Evolutionary conservation across 1,284 basidiomycete genomes (phyloP).

Genomic region (Apiotrichum montevideense): DNA sequence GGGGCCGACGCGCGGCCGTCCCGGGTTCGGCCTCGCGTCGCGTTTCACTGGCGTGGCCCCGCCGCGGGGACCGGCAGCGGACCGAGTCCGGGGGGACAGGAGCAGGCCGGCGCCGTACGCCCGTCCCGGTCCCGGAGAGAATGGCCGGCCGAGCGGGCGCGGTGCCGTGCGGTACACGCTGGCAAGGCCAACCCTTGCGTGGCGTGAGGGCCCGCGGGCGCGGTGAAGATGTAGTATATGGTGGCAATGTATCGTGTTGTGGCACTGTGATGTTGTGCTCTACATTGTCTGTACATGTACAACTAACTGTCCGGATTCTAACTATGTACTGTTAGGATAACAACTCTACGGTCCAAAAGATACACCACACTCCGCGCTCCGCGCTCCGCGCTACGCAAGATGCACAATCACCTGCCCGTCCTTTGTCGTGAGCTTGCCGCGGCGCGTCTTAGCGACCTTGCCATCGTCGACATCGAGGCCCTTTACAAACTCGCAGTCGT

Average conservation of each 20-base stretch:
- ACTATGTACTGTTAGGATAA: no score
- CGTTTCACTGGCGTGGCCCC: background rate
- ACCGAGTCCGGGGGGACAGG: background rate
- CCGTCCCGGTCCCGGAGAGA: background rate
- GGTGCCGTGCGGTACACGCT: slow-evolving; percentile 2
- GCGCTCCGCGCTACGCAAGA: background rate
- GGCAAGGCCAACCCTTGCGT: slow-evolving; percentile 2
- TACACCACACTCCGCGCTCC: no score
- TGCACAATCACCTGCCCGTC: background rate
- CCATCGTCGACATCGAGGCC: background rate
- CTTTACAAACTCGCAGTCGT: background rate
- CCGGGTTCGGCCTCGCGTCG: background rate
- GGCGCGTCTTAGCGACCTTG: background rate
- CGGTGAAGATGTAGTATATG: background rate
- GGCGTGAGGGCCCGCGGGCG: slow-evolving; percentile 5
- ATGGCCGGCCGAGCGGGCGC: background rate
- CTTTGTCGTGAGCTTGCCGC: background rate
- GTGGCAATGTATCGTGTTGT: background rate
- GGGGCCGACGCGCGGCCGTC: background rate
- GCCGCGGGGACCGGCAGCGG: background rate
- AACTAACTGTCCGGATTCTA: no score
- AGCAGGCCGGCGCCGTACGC: background rate
- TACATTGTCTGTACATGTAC: background rate
- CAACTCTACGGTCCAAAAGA: no score
- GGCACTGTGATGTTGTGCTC: background rate